Base-by-base conservation (phyloP, 2,329 filamentous ascomycete species). In the Endoconidiophora laricicola region DNA sequence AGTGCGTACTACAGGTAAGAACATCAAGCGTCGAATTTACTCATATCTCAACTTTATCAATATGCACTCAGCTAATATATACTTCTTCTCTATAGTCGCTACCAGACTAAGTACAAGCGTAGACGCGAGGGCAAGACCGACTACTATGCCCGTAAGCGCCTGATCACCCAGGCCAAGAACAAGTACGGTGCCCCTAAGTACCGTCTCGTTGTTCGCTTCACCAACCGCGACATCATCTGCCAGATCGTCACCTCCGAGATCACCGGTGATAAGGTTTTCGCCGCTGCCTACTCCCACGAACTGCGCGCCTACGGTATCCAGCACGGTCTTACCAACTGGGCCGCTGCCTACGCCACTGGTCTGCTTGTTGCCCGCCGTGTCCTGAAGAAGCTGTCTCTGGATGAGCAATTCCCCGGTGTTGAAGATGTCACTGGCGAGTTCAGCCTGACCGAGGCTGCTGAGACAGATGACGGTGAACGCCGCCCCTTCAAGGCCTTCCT, bases 171-270 rank as follows among this genome's bases (percentile, higher is more conserved):
- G 80, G 91, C 91, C 75, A 98, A 96, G 86, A 98, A 98, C 86
- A 98, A 98, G 84, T 98, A 96, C 84, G 94, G 94, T 75, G 84
- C 91, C 58, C 91, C 91, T 73, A 98, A 98, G 81, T 96, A 98
- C 83, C 86, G 91, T 67, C 83, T 98, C 66, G 91, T 98, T 60
- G 86, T 98, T 68, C 91, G 91, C 70, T 94, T 94, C 83, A 93
- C 86, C 78, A 94, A 96, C 83, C 86, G 87, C 72, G 90, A 98
- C 79, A 94, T 96, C 76, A 84, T 96, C 74, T 81, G 80, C 74
- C 91, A 98, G 78, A 91, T 98, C 69, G 80, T 98, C 69, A 83
- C 78, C 67, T 93, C 91, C 55, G 91, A 98, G 78, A 84, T 98
- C 74, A 80, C 77, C 60, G 91, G 91, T 65, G 91, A 98, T 82